Evolutionary conservation across 2,329 filamentous ascomycete genomes (phyloP), one percentile per base, ranked within the genome.

Genomic region (Sclerotinia subarctica): DNA sequence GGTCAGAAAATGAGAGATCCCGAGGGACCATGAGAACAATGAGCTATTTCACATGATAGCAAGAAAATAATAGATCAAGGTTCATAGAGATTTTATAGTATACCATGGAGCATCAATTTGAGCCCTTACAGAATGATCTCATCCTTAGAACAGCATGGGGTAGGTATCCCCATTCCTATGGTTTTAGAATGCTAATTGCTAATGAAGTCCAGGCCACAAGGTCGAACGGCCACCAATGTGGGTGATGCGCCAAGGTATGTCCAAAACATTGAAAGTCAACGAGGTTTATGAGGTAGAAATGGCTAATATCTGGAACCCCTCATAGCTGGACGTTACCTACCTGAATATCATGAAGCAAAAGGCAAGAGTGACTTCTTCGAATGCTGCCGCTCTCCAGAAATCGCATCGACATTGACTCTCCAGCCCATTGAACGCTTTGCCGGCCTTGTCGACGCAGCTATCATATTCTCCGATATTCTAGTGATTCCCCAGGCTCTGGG

Each of bases 401-500:
- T 98, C 72, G 93, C 95, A 63, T 97, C 93, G 44, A 96, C 91
- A 51, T 83, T 99, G 74, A 99, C 95, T 7, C 86, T 99, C 38
- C 95, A 99, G 80, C 95, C 95, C 65, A 89, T 99, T 76, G 93
- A 97, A 75, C 93, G 95, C 65, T 99, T 89, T 78, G 89, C 86
- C 53, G 94, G 93, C 54, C 89, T 99, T 70, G 88, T 99, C 74
- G 95, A 99, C 79, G 94, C 93, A 38, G 94, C 95, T 69, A 99
- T 99, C 76, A 99, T 99, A 79, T 99, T 99, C 84, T 97, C 93
- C 68, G 95, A 99, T 78, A 99, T 99, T 73, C 87, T 99, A 49
- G 95, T 99, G 57, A 94, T 99, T 71, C 95, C 95, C 0, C 95
- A 99, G 81, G 95, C 95, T 44, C 92, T 99, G 88, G 95, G 95